Base-by-base conservation (phyloP, 768 basidiomycete genomes). In the Lentinula sp. region DNA sequence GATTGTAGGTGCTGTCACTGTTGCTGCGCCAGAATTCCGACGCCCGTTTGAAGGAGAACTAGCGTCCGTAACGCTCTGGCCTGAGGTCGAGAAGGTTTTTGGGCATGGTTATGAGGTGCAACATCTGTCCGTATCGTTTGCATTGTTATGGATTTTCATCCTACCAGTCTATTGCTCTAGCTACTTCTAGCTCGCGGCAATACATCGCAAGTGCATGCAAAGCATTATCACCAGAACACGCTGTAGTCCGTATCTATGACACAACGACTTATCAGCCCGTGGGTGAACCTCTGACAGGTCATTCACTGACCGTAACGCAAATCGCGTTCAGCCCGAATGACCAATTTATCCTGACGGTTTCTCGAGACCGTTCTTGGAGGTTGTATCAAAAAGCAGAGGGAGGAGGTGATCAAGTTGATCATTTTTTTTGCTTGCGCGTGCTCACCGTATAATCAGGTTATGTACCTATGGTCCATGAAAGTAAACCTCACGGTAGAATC, bases 61-160 rank as follows among this genome's bases (percentile, higher is more conserved):
- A 0, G 87, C 93, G 0, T 82, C 86, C 0, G 82, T 84, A 15
- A 98, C 96, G 0, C 79, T 98, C 0, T 99, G 97, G 97, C 97
- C 96, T 0, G 97, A 99, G 75, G 77, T 86, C 1, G 97, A 98
- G 67, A 99, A 99, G 71, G 79, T 99, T 0, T 99, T 97, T 71
- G 97, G 96, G 4, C 97, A 98, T 72, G 95, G 96, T 45, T 98
- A 98, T 67, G 97, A 99, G 83, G 93, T 90, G 62, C 56, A 74
- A 51, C n/a, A 61, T 35, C 16, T 5, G 8, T 51, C 50, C n/a
- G 13, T 42, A 7, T 50, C 36, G 13, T 41, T 54, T 32, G 58
- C n/a, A 43, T 39, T 15, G 43, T 16, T 7, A 20, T 13, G 2
- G 41, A 2, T 59, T 37, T 15, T 64, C 57, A 36, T 35, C 52